Conservation (phyloP, 148 eudicot genomes). For the Arbutus unedo region DNA sequence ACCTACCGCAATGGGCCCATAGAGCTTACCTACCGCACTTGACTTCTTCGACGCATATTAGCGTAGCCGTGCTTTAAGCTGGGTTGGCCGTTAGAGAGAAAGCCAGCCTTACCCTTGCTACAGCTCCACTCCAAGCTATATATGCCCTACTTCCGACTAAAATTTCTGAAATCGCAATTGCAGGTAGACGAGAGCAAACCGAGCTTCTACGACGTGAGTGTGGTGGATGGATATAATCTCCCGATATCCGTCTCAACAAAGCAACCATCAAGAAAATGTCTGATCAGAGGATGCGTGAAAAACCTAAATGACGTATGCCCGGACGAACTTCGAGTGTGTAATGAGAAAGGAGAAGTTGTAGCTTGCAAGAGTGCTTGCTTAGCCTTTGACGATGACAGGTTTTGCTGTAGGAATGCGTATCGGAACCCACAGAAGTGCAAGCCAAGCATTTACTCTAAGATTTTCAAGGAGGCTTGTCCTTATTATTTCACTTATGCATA, state of each 20-base stretch:
- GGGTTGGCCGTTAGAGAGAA: too few relatives aligned
- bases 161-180: not conserved
- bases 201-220: conserved; percentile 61
- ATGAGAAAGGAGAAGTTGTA: conserved; percentile 39
- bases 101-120: too few relatives aligned
- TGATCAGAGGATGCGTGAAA: conserved; percentile 45
- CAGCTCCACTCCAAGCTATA: too few relatives aligned
- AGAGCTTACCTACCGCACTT: too few relatives aligned
- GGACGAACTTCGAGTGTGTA: conserved; percentile 43
- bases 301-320: conserved; percentile 55
- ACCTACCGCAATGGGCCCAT: too few relatives aligned
- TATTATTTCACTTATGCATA: conserved; percentile 59
- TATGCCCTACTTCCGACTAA: not conserved
- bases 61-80: too few relatives aligned
- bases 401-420: conserved; percentile 65
- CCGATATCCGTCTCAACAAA: conserved; percentile 45
- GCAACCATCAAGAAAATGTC: conserved; percentile 23
- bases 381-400: conserved; percentile 54
- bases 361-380: conserved; percentile 79
- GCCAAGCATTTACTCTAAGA: conserved; percentile 56
- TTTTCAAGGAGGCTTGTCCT: conserved; percentile 72
- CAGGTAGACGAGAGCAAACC: conserved; percentile 45
- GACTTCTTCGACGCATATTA: too few relatives aligned
- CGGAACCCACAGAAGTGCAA: conserved; percentile 54
- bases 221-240: conserved; percentile 72